Conservation (phyloP, 2,329 filamentous ascomycete genomes). For the Fusarium sp. region DNA sequence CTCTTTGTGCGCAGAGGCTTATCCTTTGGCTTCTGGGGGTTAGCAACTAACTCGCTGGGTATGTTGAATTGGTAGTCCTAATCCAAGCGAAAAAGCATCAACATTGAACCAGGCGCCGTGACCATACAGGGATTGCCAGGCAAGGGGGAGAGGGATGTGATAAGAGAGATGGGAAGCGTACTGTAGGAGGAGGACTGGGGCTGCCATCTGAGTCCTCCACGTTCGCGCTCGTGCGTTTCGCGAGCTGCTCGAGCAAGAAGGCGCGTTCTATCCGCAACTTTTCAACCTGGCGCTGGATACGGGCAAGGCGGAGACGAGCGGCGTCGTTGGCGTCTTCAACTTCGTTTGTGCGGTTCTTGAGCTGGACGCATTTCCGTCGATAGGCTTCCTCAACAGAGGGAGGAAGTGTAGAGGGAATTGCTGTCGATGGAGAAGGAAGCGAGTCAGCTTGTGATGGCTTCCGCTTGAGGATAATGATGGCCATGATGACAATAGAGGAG, state of each 20-base stretch:
- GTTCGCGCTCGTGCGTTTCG: conserved; percentile 76
- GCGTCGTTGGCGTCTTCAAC: conserved; percentile 92
- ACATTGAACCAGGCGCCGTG: conserved; percentile 43
- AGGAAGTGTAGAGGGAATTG: conserved; percentile 70
- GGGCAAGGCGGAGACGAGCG: conserved; percentile 78
- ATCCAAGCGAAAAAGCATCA: conserved; percentile 49
- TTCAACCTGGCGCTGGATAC: conserved; percentile 85
- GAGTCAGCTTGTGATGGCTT: conserved; percentile 51
- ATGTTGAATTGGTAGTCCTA: conserved; percentile 48
- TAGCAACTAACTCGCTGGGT: conserved; percentile 49
- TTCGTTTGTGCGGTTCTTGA: conserved; percentile 90
- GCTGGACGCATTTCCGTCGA: conserved; percentile 93
- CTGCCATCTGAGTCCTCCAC: conserved; percentile 82
- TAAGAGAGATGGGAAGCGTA: conserved; percentile 52
- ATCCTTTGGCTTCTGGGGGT: conserved; percentile 71
- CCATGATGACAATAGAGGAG: conserved; percentile 41
- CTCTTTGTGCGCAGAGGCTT: conserved; percentile 80
- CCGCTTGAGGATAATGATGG: conserved; percentile 48
- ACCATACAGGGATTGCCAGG: conserved; percentile 31
- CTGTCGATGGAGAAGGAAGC: conserved; percentile 46
- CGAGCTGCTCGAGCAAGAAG: conserved; percentile 76
- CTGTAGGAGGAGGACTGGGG: conserved; percentile 80
- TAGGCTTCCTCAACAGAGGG: conserved; percentile 96
- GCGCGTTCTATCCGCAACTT: conserved; percentile 90
- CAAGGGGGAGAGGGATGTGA: conserved; percentile 6